Conservation (phyloP, 2,329 filamentous ascomycete species). For the Stachybotrys chartarum region DNA sequence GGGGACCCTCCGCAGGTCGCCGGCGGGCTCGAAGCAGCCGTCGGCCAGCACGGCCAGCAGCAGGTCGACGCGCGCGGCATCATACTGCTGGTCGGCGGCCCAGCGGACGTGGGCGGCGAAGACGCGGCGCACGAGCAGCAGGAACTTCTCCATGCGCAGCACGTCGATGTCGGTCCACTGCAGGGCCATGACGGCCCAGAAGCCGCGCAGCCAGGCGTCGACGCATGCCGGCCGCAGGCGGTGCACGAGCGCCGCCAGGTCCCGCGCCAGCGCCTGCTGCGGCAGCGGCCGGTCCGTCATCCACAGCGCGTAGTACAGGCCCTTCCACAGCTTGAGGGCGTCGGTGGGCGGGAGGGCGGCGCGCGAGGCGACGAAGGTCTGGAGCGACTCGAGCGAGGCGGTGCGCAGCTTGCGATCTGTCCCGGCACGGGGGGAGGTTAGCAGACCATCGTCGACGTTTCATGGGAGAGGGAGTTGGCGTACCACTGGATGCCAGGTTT, state of each 20-base stretch:
- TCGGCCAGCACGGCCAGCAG: slow-evolving; percentile 19
- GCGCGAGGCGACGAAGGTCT: slow-evolving; percentile 65
- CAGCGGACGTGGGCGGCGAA: slow-evolving; percentile 61
- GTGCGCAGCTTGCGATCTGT: slow-evolving; percentile 73
- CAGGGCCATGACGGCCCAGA: slow-evolving; percentile 63
- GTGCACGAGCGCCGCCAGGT: slow-evolving; percentile 63
- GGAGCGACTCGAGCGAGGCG: slow-evolving; percentile 68
- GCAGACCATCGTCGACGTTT: background rate
- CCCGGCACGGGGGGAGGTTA: background rate
- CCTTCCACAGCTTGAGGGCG: slow-evolving; percentile 86
- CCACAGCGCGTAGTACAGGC: slow-evolving; percentile 88
- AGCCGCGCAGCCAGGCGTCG: slow-evolving; percentile 49
- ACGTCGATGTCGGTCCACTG: slow-evolving; percentile 72
- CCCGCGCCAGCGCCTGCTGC: slow-evolving; percentile 74
- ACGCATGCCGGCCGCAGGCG: slow-evolving; percentile 43
- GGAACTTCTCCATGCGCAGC: slow-evolving; percentile 84
- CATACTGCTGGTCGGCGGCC: slow-evolving; percentile 25
- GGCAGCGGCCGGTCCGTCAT: slow-evolving; percentile 86
- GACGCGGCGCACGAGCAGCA: slow-evolving; percentile 75
- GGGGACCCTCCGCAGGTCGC: slow-evolving; percentile 54
- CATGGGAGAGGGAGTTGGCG: slow-evolving; percentile 12
- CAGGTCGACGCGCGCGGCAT: slow-evolving; percentile 20
- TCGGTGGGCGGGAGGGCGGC: slow-evolving; percentile 58
- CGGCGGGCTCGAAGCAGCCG: slow-evolving; percentile 25
- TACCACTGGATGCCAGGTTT: slow-evolving; percentile 79